phyloP scores from a whole-genome alignment of 2,329 filamentous ascomycete species.

The Colletotrichum lindemuthianum region DNA sequence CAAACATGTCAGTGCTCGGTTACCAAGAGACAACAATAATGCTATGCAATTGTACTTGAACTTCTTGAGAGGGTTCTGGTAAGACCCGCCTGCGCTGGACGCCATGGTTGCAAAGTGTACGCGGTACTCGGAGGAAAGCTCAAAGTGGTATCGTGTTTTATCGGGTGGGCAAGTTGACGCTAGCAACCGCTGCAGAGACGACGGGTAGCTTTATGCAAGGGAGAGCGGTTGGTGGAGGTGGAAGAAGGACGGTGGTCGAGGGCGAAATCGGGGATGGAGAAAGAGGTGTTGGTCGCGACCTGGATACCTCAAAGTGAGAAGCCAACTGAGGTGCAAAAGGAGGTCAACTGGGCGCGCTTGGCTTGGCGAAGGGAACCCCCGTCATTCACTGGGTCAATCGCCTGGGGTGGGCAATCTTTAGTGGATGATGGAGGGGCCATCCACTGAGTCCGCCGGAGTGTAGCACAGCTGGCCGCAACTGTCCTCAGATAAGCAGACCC shows the following conservation, averaged over 20 bases:
- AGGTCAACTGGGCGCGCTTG: slow-evolving; percentile 29
- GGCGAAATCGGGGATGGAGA: slow-evolving; percentile 7
- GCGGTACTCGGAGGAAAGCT: slow-evolving; percentile 27
- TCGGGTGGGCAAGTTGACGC: not conserved
- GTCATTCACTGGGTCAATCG: slow-evolving; percentile 23
- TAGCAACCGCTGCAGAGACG: not conserved
- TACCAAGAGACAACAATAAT: not conserved
- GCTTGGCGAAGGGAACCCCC: slow-evolving; percentile 12
- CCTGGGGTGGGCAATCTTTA: not conserved
- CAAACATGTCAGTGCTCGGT: not conserved
- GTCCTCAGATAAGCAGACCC: too few species aligned
- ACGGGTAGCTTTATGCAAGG: slow-evolving; percentile 21
- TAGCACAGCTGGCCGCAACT: too few species aligned
- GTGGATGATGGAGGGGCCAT: too few species aligned
- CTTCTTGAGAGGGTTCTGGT: slow-evolving; percentile 99
- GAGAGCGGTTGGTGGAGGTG: not conserved
- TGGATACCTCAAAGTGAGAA: slow-evolving; percentile 15
- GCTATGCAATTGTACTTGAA: slow-evolving; percentile 78
- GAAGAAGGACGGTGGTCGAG: not conserved
- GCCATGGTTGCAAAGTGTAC: slow-evolving; percentile 68
- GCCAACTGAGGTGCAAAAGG: slow-evolving; percentile 22
- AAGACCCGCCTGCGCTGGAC: slow-evolving; percentile 77
- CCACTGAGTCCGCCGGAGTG: not conserved
- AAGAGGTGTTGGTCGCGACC: slow-evolving; percentile 20
- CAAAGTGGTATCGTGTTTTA: slow-evolving; percentile 10